A percentile compares a stretch with the other conserved stretches of the same genome.
Evolutionary conservation across 1,284 basidiomycete genomes (phyloP).

Genomic region (Cutaneotrichosporon spelunceum): DNA sequence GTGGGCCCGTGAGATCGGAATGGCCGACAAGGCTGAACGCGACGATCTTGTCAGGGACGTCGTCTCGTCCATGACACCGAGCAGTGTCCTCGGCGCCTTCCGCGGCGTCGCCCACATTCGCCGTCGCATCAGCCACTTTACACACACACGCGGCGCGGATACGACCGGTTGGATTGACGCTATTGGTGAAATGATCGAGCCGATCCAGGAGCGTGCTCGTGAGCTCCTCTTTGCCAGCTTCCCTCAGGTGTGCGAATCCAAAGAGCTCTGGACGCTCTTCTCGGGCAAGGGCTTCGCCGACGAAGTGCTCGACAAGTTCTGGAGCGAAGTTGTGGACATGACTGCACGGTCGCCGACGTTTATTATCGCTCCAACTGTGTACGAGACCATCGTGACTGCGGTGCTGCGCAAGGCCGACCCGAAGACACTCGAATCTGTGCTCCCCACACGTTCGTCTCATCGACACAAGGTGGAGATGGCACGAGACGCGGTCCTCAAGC

Average conservation of each 20-base stretch:
- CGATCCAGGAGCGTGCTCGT: constrained; percentile 61
- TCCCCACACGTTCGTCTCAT: constrained; percentile 63
- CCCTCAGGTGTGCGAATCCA: constrained; percentile 61
- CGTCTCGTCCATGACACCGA: constrained; percentile 61
- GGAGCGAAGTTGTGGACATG: constrained; percentile 61
- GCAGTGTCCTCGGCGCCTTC: constrained; percentile 63
- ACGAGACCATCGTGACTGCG: constrained; percentile 70
- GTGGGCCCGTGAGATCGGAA: constrained; percentile 79
- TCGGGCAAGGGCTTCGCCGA: constrained; percentile 65
- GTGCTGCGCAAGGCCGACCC: constrained; percentile 68
- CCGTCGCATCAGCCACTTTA: constrained; percentile 35
- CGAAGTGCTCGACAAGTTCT: constrained; percentile 67
- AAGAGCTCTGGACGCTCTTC: constrained; percentile 70
- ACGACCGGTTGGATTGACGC: constrained; percentile 67
- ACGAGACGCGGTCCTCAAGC: constrained; percentile 59
- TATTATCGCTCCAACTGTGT: constrained; percentile 63
- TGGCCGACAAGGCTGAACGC: constrained; percentile 63
- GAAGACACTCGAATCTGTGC: constrained; percentile 60
- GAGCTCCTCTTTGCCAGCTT: constrained; percentile 61
- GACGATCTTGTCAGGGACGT: constrained; percentile 68
- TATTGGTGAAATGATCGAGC: constrained; percentile 62
- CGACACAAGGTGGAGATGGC: constrained; percentile 67
- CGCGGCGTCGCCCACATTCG: constrained; percentile 32
- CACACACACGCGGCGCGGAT: constrained; percentile 32
- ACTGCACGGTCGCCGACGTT: constrained; percentile 55